Conservation (phyloP, 306 rosid species). For the Rubus parviflorus region DNA sequence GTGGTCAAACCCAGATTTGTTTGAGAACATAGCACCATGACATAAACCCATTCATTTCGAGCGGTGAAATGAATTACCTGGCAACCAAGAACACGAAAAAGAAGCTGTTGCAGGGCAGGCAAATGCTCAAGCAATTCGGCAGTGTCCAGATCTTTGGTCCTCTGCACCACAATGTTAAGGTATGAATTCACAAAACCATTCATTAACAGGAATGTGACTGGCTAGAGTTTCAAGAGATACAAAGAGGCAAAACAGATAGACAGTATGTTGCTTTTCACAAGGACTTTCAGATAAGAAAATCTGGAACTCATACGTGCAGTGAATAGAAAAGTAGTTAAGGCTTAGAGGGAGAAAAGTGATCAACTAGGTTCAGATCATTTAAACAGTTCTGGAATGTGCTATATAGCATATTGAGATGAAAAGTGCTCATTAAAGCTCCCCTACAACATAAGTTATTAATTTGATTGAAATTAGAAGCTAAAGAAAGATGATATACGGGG, state of each 20-base stretch:
- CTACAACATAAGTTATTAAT: neutral
- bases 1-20: constrained; percentile 8
- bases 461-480: neutral
- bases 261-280: neutral
- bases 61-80: constrained; percentile 52
- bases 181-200: constrained; percentile 10
- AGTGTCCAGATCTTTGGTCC: constrained; percentile 95
- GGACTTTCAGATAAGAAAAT: neutral
- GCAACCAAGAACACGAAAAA: constrained; percentile 81
- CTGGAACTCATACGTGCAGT: neutral
- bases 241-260: neutral
- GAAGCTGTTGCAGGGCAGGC: constrained; percentile 94
- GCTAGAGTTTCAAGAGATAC: neutral
- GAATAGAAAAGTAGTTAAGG: neutral
- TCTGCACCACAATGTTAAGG: constrained; percentile 59
- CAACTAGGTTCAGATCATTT: neutral
- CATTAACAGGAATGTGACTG: neutral
- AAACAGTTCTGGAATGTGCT: neutral
- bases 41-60: constrained; percentile 20
- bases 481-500: constrained; percentile 9
- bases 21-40: neutral
- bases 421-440: neutral
- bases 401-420: neutral
- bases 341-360: neutral
- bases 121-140: constrained; percentile 85